Conservation (phyloP, 768 basidiomycete genomes). For the Amanita rubescens region DNA sequence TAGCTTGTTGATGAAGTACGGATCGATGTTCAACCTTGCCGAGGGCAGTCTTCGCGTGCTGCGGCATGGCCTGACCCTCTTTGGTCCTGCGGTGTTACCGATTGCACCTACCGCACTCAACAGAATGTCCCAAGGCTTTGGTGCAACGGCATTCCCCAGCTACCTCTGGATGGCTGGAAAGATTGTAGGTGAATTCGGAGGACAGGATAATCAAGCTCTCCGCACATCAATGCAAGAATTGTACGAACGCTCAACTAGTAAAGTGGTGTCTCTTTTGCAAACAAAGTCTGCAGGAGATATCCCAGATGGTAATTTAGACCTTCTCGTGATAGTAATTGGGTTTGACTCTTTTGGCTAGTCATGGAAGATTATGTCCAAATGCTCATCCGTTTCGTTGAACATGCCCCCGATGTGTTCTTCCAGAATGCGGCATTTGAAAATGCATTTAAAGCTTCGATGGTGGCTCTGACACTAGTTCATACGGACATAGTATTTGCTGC, state of each 20-base stretch:
- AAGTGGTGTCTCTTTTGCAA: conserved; percentile 61
- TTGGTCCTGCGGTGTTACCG: conserved; percentile 56
- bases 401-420: conserved; percentile 72
- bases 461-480: conserved; percentile 76
- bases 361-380: conserved; percentile 92
- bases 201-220: conserved; percentile 49
- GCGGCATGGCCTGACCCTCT: conserved; percentile 78
- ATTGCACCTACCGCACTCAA: conserved; percentile 65
- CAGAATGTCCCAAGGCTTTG: conserved; percentile 75
- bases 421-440: conserved; percentile 69
- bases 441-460: conserved; percentile 69
- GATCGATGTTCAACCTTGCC: conserved; percentile 63
- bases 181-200: conserved; percentile 68
- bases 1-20: conserved; percentile 69
- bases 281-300: conserved; percentile 63
- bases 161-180: conserved; percentile 96
- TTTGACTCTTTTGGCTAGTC: conserved; percentile 39
- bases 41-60: conserved; percentile 83
- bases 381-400: conserved; percentile 57
- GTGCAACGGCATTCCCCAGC: conserved; percentile 71
- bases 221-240: conserved; percentile 50
- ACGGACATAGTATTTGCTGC: conserved; percentile 76
- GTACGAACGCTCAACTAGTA: conserved; percentile 72
- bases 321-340: background rate
- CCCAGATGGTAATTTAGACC: conserved; percentile 69